Conservation (phyloP, 306 rosid species). For the Quercus suber region DNA sequence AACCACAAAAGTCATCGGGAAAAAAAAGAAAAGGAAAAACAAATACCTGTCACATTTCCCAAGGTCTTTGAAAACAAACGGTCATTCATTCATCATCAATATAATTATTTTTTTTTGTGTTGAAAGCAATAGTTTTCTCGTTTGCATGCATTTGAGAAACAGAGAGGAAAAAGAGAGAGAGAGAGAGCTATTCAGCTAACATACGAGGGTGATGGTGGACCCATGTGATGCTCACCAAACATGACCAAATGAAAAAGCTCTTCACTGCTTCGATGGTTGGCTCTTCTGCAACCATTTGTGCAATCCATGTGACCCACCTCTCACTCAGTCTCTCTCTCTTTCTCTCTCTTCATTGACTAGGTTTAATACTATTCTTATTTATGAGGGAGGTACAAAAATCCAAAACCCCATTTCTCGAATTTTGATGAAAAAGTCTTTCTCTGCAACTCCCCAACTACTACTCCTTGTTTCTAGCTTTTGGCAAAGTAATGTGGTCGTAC, state of each 20-base stretch:
- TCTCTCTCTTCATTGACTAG: constrained; percentile 27
- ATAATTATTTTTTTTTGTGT: neutral
- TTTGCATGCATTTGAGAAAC: neutral
- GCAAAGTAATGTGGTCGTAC: constrained; percentile 30
- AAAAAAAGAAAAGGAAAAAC: neutral
- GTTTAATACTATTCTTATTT: neutral
- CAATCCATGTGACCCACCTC: constrained; percentile 44
- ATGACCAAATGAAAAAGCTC: constrained; percentile 25
- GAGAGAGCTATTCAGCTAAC: neutral
- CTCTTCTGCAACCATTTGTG: constrained; percentile 31
- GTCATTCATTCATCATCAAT: neutral
- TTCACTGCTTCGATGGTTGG: neutral
- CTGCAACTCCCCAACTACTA: constrained; percentile 48
- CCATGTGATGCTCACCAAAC: constrained; percentile 44
- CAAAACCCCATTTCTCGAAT: constrained; percentile 30
- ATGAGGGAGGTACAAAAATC: constrained; percentile 9
- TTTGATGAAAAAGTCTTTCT: constrained; percentile 32
- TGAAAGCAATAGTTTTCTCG: neutral
- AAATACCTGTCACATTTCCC: neutral
- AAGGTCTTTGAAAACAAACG: neutral
- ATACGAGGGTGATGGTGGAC: constrained; percentile 26
- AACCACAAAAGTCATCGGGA: constrained; percentile 5
- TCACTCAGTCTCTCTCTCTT: neutral
- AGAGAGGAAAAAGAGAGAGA: neutral
- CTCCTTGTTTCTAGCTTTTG: constrained; percentile 30